phyloP scores from a whole-genome alignment of 306 rosid species.

The Dryas drummondii region DNA sequence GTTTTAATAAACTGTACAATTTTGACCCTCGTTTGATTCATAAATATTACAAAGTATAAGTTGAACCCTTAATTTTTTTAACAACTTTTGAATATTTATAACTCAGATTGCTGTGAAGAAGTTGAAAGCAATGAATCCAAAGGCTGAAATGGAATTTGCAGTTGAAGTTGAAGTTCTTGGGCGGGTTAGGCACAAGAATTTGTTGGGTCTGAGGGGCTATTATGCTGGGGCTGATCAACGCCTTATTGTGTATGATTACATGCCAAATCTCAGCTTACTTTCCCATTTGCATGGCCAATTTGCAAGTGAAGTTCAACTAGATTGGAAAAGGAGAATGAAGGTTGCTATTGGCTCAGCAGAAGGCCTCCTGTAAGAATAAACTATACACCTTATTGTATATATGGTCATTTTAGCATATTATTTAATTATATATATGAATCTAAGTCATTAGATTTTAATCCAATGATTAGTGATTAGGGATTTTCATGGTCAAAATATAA shows the following conservation, averaged over 20 bases:
- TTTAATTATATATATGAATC: too few relatives aligned
- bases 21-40: too few relatives aligned
- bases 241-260: slow-evolving; percentile 88
- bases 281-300: slow-evolving; percentile 91
- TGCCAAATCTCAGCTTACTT: slow-evolving; percentile 86
- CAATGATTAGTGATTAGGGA: too few relatives aligned
- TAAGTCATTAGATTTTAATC: too few relatives aligned
- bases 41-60: too few relatives aligned
- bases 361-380: slow-evolving; percentile 66
- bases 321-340: slow-evolving; percentile 72
- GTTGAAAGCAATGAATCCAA: slow-evolving; percentile 80
- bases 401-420: not conserved
- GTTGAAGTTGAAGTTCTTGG: slow-evolving; percentile 95
- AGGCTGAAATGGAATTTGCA: slow-evolving; percentile 94
- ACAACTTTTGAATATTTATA: not conserved
- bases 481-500: too few relatives aligned
- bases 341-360: slow-evolving; percentile 84
- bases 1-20: too few relatives aligned
- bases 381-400: not conserved
- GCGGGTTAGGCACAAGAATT: slow-evolving; percentile 84
- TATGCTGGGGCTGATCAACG: slow-evolving; percentile 76
- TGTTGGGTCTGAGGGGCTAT: slow-evolving; percentile 76
- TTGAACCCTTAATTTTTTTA: not conserved
- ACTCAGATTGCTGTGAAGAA: slow-evolving; percentile 90
- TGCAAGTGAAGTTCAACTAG: slow-evolving; percentile 52